A percentile compares a stretch with the other conserved stretches of the same genome.
phyloP scores from a whole-genome alignment of 305 asterid genomes.

The Coffea humblotiana region DNA sequence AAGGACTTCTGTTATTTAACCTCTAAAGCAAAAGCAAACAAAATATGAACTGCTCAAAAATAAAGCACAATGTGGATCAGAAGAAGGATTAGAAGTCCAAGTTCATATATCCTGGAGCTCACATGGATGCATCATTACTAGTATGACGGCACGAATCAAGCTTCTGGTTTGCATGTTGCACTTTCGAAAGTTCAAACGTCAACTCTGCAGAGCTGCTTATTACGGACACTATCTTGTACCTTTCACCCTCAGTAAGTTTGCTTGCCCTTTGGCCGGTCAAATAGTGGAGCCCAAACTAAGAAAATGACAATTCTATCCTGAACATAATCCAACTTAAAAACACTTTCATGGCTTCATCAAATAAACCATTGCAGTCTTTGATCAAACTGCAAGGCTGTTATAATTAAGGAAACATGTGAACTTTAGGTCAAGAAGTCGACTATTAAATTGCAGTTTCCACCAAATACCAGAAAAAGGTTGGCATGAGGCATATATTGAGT shows the following conservation, averaged over 20 bases:
- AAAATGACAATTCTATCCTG: background rate
- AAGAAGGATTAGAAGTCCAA: background rate
- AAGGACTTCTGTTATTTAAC: constrained; percentile 20
- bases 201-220: background rate
- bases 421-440: background rate
- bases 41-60: background rate
- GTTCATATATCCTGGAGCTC: background rate
- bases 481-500: background rate
- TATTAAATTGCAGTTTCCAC: background rate
- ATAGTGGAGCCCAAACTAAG: background rate
- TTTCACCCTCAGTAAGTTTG: background rate
- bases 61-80: background rate
- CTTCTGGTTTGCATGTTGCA: background rate
- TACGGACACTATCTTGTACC: background rate
- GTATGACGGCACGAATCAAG: background rate
- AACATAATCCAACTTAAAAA: background rate
- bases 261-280: background rate
- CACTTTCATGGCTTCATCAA: background rate
- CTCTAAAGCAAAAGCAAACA: background rate
- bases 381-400: background rate
- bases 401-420: background rate
- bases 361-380: background rate
- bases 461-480: background rate
- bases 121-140: background rate
- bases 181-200: background rate